A percentile compares a stretch with the other conserved stretches of the same genome.
phyloP scores from a whole-genome alignment of 208 protist genomes.

The Wallacemonas collosoma region DNA sequence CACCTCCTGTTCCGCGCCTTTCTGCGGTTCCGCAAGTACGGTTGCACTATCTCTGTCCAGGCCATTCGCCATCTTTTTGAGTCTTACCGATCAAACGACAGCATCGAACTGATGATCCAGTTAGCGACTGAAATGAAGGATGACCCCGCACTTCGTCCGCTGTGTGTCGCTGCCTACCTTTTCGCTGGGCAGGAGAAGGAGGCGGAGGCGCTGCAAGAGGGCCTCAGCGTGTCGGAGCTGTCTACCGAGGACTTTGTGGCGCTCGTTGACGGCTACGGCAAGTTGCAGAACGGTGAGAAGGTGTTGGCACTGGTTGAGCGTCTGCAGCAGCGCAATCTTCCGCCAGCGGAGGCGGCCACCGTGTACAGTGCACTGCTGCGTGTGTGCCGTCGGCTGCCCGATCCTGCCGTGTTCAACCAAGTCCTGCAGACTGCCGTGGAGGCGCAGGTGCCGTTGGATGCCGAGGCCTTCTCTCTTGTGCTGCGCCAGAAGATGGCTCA shows the following conservation, averaged over 20 bases:
- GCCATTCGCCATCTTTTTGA: slow-evolving; percentile 84
- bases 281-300: slow-evolving; percentile 64
- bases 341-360: slow-evolving; percentile 22
- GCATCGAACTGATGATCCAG: slow-evolving; percentile 82
- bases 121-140: slow-evolving; percentile 83
- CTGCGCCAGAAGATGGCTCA: slow-evolving; percentile 79
- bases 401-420: slow-evolving; percentile 58
- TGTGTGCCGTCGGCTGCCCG: slow-evolving; percentile 57
- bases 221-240: slow-evolving; percentile 47
- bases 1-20: slow-evolving; percentile 89
- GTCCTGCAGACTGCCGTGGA: slow-evolving; percentile 60
- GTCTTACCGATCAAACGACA: slow-evolving; percentile 86
- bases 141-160: slow-evolving; percentile 65
- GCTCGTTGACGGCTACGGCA: slow-evolving; percentile 84
- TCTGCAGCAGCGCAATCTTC: slow-evolving; percentile 29
- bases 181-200: slow-evolving; percentile 69
- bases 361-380: slow-evolving; percentile 67
- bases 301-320: slow-evolving; percentile 49
- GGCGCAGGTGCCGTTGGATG: slow-evolving; percentile 38
- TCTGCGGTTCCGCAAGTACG: slow-evolving; percentile 90
- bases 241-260: slow-evolving; percentile 67
- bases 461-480: slow-evolving; percentile 53
- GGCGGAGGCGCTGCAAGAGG: slow-evolving; percentile 62
- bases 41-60: slow-evolving; percentile 76
- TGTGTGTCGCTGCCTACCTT: slow-evolving; percentile 87